These are phyloP conservation scores for Gentiana straminea DNA, from an alignment of 257 asterid species.

Conservation along the genomic window DNA sequence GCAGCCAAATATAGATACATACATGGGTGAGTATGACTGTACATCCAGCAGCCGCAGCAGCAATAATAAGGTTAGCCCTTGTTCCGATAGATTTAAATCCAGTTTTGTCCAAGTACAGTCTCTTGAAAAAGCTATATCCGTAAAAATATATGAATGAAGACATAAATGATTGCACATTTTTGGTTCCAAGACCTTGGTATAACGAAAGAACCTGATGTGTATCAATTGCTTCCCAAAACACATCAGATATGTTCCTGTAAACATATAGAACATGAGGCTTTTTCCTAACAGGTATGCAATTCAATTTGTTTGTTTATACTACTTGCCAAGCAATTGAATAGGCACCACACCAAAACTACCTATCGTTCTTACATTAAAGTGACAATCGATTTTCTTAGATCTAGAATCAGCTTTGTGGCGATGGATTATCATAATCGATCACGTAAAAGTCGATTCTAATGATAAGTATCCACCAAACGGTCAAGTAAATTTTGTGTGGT, in stretches of 20 bases:
- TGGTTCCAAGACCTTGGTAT: conserved; percentile 88
- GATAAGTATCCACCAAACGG: too few relatives aligned
- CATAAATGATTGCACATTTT: conserved; percentile 79
- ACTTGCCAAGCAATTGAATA: too few relatives aligned
- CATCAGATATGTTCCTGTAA: conserved; percentile 76
- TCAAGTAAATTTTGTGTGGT: too few relatives aligned
- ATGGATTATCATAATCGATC: too few relatives aligned
- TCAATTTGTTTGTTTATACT: too few relatives aligned
- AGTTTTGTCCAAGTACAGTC: conserved; percentile 58
- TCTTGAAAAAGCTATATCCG: conserved; percentile 79
- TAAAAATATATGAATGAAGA: conserved; percentile 80
- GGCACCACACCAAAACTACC: background rate
- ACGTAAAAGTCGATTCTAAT: too few relatives aligned
- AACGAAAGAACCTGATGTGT: conserved; percentile 50
- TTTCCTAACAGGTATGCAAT: too few relatives aligned
- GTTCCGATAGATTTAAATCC: conserved; percentile 79
- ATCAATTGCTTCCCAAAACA: conserved; percentile 80
- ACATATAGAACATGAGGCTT: conserved; percentile 5
- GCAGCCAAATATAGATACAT: conserved; percentile 5
- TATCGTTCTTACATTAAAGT: too few relatives aligned
- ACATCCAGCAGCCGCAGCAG: conserved; percentile 85
- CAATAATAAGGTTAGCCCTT: conserved; percentile 70
- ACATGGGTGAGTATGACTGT: conserved; percentile 76
- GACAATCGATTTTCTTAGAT: too few relatives aligned
- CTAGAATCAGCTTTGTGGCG: too few relatives aligned